Base-by-base conservation (phyloP, 441 rosid species). In the Flueggea neowawraea region DNA sequence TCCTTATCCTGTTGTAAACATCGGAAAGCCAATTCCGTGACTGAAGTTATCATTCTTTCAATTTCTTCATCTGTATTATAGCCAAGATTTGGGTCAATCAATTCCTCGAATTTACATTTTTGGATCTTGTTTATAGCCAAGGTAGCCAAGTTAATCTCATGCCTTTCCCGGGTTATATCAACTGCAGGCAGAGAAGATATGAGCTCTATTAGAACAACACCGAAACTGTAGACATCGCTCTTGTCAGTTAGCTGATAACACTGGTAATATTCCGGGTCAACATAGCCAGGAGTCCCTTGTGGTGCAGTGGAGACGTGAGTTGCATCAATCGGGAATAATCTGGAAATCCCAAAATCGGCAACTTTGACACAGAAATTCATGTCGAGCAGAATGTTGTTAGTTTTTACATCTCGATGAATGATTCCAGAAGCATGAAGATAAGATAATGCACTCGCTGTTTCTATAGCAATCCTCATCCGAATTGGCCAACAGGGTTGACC, bases 171-270 rank as follows among this genome's bases (percentile, higher is more conserved):
- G 0, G 80, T 77, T 56, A 84, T 80, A 59, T 88, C 95, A n/a
- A 88, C 95, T 2, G 95, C 95, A 48, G 90, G 91, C 79, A 65
- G 73, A 6, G 91, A 85, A 6, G 95, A 84, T 51, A 85, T 71
- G 10, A 88, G 75, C 82, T 88, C 95, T 28, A 84, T 64, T 33
- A 88, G 57, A 33, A 88, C 91, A 15, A 88, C 95, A n/a, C 91
- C 95, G 54, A 51, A 16, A 12, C n/a, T 51, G 13, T 51, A 12
- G 54, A 12, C 17, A 16, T 41, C 44, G n/a, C n/a, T n/a, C n/a
- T n/a, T n/a, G n/a, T n/a, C n/a, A n/a, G n/a, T n/a, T n/a, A n/a
- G n/a, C n/a, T n/a, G n/a, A n/a, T n/a, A n/a, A n/a, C n/a, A n/a
- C n/a, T n/a, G n/a, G n/a, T n/a, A n/a, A n/a, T n/a, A n/a, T n/a